Evolutionary conservation across 805 yeast genomes (phyloP), one percentile per base, ranked within the genome.

Genomic region (Pichia pseudocactophila): DNA sequence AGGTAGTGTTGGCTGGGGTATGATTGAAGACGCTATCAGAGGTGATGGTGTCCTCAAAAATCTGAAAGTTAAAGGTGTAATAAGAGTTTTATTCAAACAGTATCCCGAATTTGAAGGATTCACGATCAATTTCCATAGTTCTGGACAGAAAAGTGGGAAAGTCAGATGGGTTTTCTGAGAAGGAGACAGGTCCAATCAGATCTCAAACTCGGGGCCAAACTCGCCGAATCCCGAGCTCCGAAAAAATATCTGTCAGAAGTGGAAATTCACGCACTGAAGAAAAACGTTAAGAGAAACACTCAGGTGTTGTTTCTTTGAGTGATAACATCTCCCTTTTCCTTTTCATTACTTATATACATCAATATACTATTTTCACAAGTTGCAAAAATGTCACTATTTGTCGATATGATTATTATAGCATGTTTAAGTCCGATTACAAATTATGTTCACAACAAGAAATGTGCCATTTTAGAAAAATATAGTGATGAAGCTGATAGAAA

Each of bases 21-120:
- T 77, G 11, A 54, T 78, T 25, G 62, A 69, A 34, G 65, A 65
- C 44, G 78, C 79, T 0, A 39, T 77, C 25, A 70, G 74, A 48
- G 77, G 79, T 6, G 65, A 70, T 20, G 59, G 79, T 30, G 58
- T 60, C 4, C 68, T 77, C 17, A 69, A 71, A 2, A 36, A 44
- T 30, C 38, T 47, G 39, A 46, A 41, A 34, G 70, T 74, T 1
- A 51, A 54, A 30, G 77, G 80, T 0, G 56, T 65, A 26, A 58
- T 76, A 46, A 57, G 58, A 10, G 57, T 73, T 2, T 47, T 42
- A 10, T 37, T 78, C 7, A 76, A 62, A 17, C 48, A 61, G 32
- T 74, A 68, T 50, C 53, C 57, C 9, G 28, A 30, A 16, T 43
- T 38, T 38, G 26, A 20, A 31, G 46, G 46, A 4, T 47, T 71